phyloP scores from a whole-genome alignment of 2,329 filamentous ascomycete genomes.

The Botrytis hyacinthi region DNA sequence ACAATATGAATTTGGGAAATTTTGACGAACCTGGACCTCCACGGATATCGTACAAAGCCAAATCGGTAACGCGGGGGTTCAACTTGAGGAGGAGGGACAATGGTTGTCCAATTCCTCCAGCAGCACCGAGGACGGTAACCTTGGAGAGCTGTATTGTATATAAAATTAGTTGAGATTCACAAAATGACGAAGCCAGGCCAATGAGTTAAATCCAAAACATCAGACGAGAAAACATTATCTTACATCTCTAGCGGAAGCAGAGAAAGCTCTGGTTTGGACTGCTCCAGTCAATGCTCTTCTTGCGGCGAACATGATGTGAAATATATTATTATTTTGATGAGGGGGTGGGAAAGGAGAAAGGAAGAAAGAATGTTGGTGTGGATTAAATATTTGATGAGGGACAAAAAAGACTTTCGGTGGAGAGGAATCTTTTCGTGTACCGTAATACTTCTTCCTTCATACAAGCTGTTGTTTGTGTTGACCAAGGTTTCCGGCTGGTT shows the following conservation, averaged over 20 bases:
- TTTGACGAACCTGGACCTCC: conserved; percentile 21
- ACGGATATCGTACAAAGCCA: conserved; percentile 91
- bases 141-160: conserved; percentile 74
- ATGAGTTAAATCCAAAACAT: conserved; percentile 17
- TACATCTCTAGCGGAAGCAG: conserved; percentile 75
- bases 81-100: conserved; percentile 95
- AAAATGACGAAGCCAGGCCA: conserved; percentile 19
- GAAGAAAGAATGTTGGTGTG: conserved; percentile 23
- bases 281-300: conserved; percentile 54
- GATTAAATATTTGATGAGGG: conserved; percentile 20
- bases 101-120: conserved; percentile 96
- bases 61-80: conserved; percentile 82
- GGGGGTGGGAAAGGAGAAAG: neutral
- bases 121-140: conserved; percentile 94
- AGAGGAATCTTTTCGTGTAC: conserved; percentile 15
- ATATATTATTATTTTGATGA: conserved; percentile 20
- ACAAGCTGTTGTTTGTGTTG: conserved; percentile 9
- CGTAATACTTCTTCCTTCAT: neutral
- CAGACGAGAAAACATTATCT: conserved; percentile 36
- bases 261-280: conserved; percentile 77
- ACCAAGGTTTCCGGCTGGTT: conserved; percentile 1
- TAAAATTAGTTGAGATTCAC: conserved; percentile 27
- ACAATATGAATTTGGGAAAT: neutral
- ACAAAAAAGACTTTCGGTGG: conserved; percentile 12
- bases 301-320: conserved; percentile 66